phyloP scores from a whole-genome alignment of 2,329 filamentous ascomycete genomes.

The Aspergillus sp. region DNA sequence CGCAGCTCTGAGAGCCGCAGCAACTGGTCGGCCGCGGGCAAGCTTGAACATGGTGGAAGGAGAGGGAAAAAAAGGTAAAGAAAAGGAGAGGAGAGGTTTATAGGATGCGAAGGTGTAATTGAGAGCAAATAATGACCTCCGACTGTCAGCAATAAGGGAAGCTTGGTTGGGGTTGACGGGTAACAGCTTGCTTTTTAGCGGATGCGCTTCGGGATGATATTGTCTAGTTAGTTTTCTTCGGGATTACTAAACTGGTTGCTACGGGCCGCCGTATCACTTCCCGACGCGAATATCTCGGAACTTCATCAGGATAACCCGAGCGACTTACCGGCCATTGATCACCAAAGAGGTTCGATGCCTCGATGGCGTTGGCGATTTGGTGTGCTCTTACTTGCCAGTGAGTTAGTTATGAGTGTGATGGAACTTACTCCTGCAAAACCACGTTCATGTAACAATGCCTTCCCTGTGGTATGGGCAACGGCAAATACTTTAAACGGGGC shows the following conservation, averaged over 20 bases:
- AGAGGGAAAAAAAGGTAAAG: conserved; percentile 16
- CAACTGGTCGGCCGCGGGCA: conserved; percentile 71
- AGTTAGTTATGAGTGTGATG: background rate
- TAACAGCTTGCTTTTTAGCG: conserved; percentile 38
- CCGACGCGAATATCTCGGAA: conserved; percentile 36
- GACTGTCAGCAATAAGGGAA: conserved; percentile 14
- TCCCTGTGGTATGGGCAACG: background rate
- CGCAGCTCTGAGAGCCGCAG: conserved; percentile 74
- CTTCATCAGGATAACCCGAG: background rate
- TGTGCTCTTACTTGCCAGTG: background rate
- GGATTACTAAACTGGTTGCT: conserved; percentile 28
- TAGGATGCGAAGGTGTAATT: conserved; percentile 8
- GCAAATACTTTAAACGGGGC: conserved; percentile 21
- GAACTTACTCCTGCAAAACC: background rate
- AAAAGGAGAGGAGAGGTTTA: conserved; percentile 21
- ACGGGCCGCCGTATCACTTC: conserved; percentile 15
- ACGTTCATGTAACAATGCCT: background rate
- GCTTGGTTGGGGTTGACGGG: conserved; percentile 17
- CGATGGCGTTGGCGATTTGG: background rate
- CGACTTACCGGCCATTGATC: background rate
- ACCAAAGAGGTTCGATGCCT: background rate
- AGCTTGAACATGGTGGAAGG: conserved; percentile 77
- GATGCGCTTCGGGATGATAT: conserved; percentile 31
- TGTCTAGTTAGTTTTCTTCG: conserved; percentile 19
- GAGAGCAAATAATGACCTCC: conserved; percentile 16